Base-by-base conservation (phyloP, 192 early-diverging fungal genomes). In the Irineochytrium annulatum region DNA sequence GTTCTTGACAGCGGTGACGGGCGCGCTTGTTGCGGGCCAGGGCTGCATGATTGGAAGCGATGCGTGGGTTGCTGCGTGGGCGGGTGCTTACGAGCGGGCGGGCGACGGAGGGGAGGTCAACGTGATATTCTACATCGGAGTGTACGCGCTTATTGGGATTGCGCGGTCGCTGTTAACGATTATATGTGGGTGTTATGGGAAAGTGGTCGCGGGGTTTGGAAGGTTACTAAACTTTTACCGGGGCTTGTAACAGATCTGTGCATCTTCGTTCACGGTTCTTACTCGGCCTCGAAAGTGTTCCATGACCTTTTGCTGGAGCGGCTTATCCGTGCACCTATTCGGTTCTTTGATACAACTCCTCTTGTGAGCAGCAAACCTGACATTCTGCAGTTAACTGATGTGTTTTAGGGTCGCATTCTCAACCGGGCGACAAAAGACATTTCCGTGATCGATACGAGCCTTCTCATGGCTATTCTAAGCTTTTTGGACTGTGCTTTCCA, bases 381-480 rank as follows among this genome's bases (percentile, higher is more conserved):
- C 8, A 41, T 8, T 13, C 37, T 13, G 11, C 37, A n/a, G 8
- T 41, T 41, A 13, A 41, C 8, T 13, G n/a, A 41, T 41, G 37
- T 41, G 8, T n/a, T 41, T 41, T n/a, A 41, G 37, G 57, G 65
- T 1, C 67, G 72, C 34, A 82, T 87, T 34, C 33, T 86, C 66
- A 95, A 92, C 68, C 71, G 93, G 39, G 92, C 91, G 60, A 87
- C 88, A 33, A 84, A 85, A 16, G 91, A 97, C 73, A 86, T 95
- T 68, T 8, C 22, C 14, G 17, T 20, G 13, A 45, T 60, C 32
- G 57, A 49, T 22, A 19, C 16, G 16, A 19, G 41, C 16, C 20
- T 16, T 43, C 17, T n/a, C 17, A 16, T 43, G 17, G 16, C 41
- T 43, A n/a, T 43, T 19, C 16, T 43, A 43, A 43, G 20, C 20